Conservation (phyloP, 106 monocot species). For the Dendrobium nobile region DNA sequence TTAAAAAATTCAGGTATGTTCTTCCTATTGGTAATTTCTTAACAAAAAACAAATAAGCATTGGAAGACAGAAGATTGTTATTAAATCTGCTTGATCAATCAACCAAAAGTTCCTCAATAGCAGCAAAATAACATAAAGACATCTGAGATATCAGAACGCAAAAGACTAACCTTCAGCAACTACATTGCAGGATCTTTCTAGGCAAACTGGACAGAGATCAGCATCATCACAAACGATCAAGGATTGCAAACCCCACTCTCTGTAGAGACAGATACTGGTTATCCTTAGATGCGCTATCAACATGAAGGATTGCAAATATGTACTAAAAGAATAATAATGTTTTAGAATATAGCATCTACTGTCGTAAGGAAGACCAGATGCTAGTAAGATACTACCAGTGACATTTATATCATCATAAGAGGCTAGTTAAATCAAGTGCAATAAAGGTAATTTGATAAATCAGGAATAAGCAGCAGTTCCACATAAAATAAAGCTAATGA, state of each 20-base stretch:
- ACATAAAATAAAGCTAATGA: too few relatives aligned
- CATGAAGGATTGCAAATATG: too few relatives aligned
- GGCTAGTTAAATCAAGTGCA: too few relatives aligned
- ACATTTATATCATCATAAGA: too few relatives aligned
- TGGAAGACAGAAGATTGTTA: background rate
- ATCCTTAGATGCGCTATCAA: background rate
- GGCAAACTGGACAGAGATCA: conserved; percentile 79
- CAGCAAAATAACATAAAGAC: background rate
- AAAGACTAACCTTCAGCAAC: conserved; percentile 72
- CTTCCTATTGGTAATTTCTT: background rate
- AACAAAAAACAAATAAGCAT: background rate
- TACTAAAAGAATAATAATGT: too few relatives aligned
- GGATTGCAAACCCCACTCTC: conserved; percentile 65
- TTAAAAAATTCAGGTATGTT: background rate
- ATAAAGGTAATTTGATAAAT: too few relatives aligned
- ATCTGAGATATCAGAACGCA: background rate
- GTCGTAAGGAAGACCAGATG: too few relatives aligned
- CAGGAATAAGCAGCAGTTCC: too few relatives aligned
- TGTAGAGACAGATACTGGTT: conserved; percentile 19
- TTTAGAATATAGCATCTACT: too few relatives aligned
- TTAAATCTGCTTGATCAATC: too few relatives aligned
- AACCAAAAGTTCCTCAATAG: background rate
- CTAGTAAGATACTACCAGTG: too few relatives aligned
- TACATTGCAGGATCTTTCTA: conserved; percentile 79
- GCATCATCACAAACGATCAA: conserved; percentile 42